A percentile compares a stretch with the other conserved stretches of the same genome.
Conservation (phyloP, 257 asterid genomes). For the Marsdenia floribunda region DNA sequence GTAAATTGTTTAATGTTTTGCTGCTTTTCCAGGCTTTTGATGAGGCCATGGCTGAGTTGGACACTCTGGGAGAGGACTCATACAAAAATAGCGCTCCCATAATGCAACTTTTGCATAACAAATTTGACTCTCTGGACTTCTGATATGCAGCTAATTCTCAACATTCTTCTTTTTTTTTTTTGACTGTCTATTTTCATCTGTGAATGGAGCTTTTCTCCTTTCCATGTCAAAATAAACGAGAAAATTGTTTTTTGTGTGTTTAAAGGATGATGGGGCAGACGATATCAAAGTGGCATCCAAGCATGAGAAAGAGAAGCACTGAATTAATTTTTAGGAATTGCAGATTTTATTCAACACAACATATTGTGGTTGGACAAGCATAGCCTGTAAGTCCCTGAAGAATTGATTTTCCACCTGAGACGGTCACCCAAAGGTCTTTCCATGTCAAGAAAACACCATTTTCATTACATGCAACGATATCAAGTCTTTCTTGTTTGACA, state of each 20-base stretch:
- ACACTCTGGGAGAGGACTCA: conserved; percentile 32
- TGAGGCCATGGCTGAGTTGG: conserved; percentile 34
- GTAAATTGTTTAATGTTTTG: neutral
- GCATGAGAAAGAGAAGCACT: conserved; percentile 23
- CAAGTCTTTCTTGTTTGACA: neutral
- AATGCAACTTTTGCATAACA: conserved; percentile 33
- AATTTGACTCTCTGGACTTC: conserved; percentile 31
- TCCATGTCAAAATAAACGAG: neutral
- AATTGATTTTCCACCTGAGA: conserved; percentile 16
- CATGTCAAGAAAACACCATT: conserved; percentile 27
- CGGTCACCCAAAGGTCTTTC: conserved; percentile 38
- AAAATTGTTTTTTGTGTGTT: neutral
- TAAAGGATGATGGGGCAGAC: conserved; percentile 28
- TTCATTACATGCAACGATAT: neutral
- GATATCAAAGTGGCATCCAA: conserved; percentile 30
- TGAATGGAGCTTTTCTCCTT: neutral
- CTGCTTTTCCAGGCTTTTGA: conserved; percentile 22
- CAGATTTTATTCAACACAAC: neutral
- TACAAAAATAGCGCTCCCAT: conserved; percentile 34
- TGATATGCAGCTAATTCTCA: conserved; percentile 25
- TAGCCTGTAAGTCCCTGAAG: conserved; percentile 29
- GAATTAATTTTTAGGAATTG: neutral
- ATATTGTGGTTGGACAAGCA: too few species aligned
- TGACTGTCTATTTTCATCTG: neutral
- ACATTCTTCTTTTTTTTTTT: neutral